phyloP scores from a whole-genome alignment of 2,329 filamentous ascomycete genomes.

The Blumeriella jaapii region DNA sequence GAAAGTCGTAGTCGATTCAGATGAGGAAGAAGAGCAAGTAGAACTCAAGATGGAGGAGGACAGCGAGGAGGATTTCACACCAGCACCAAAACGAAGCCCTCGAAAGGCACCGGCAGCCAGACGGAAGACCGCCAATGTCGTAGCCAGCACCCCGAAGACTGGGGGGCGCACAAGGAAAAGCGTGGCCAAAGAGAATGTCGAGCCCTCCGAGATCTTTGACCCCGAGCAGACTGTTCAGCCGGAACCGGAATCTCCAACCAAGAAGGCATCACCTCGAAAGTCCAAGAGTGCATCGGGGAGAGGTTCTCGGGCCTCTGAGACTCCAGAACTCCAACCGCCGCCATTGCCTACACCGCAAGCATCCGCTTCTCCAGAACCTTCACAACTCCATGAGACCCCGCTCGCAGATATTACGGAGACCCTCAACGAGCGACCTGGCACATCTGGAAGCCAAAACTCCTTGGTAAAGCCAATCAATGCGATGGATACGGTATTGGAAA shows the following conservation, averaged over 20 bases:
- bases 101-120: slow-evolving; percentile 43
- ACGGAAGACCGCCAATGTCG: slow-evolving; percentile 31
- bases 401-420: slow-evolving; percentile 64
- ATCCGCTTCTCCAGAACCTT: slow-evolving; percentile 45
- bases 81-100: slow-evolving; percentile 43
- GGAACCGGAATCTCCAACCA: slow-evolving; percentile 42
- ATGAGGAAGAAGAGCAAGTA: slow-evolving; percentile 63
- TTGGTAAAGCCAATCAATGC: slow-evolving; percentile 61
- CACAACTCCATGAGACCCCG: slow-evolving; percentile 42
- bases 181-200: slow-evolving; percentile 36
- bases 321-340: slow-evolving; percentile 25
- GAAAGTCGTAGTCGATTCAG: slow-evolving; percentile 64
- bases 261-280: slow-evolving; percentile 50
- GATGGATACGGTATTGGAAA: slow-evolving; percentile 68
- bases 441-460: slow-evolving; percentile 37
- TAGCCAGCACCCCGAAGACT: slow-evolving; percentile 19
- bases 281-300: slow-evolving; percentile 46
- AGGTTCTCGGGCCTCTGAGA: slow-evolving; percentile 23
- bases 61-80: slow-evolving; percentile 68
- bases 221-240: slow-evolving; percentile 39
- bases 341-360: slow-evolving; percentile 39
- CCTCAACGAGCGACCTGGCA: slow-evolving; percentile 48
- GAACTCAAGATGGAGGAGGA: slow-evolving; percentile 49
- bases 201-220: slow-evolving; percentile 50
- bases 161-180: slow-evolving; percentile 32